A percentile compares a stretch with the other conserved stretches of the same genome.
Evolutionary conservation across 148 eudicot species (phyloP).

Genomic region (Heliosperma pusillum): DNA sequence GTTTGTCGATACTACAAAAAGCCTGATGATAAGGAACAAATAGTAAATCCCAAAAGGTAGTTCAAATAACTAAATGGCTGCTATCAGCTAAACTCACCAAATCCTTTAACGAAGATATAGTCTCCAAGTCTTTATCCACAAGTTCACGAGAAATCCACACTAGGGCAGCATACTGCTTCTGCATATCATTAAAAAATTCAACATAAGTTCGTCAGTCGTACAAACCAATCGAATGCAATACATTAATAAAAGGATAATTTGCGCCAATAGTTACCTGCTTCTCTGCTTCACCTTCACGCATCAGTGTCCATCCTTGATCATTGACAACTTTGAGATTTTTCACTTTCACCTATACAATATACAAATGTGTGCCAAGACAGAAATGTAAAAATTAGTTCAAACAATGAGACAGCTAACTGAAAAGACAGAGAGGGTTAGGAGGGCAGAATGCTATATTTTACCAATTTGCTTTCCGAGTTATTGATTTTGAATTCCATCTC

Average conservation of each 20-base stretch:
- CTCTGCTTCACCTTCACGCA: conserved; percentile 99
- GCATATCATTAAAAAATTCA: conserved; percentile 18
- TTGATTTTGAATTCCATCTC: conserved; percentile 74
- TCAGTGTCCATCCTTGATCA: conserved; percentile 75
- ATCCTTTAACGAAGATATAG: conserved; percentile 61
- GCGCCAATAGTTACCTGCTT: conserved; percentile 58
- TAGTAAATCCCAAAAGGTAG: too few species aligned
- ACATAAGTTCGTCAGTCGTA: not conserved
- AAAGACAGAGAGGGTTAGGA: not conserved
- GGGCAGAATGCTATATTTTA: conserved; percentile 25
- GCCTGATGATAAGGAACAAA: too few species aligned
- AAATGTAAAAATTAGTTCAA: not conserved
- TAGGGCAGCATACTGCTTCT: conserved; percentile 94
- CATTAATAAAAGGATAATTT: not conserved
- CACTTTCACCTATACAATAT: conserved; percentile 58
- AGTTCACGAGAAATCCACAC: conserved; percentile 90
- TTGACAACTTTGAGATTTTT: conserved; percentile 73
- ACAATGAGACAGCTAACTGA: not conserved
- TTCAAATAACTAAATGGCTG: too few species aligned
- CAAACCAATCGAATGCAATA: not conserved
- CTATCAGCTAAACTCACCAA: conserved; percentile 47
- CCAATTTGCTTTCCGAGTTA: conserved; percentile 55
- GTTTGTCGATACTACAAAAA: too few species aligned
- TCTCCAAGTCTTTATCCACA: conserved; percentile 58
- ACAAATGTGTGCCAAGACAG: not conserved